A percentile compares a stretch with the other conserved stretches of the same genome.
These are phyloP conservation scores for Cordyceps farinosa DNA, from an alignment of 2,329 filamentous ascomycete genomes.

Conservation along the genomic window DNA sequence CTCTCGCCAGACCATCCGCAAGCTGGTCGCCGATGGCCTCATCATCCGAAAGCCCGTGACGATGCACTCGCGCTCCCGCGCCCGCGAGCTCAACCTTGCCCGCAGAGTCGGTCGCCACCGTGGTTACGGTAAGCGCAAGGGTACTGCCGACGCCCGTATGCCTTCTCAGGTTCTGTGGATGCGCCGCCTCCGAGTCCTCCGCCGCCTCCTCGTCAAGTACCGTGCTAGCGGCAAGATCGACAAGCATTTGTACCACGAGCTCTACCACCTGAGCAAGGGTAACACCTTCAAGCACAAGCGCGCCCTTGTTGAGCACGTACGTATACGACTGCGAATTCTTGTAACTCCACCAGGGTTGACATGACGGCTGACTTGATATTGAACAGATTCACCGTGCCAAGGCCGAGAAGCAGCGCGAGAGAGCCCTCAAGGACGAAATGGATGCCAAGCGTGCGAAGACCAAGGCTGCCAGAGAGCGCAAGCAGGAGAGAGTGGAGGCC, in stretches of 20 bases:
- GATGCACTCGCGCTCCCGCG: constrained; percentile 97
- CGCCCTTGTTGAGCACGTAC: constrained; percentile 98
- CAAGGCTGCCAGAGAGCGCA: constrained; percentile 99
- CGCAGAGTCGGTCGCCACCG: constrained; percentile 95
- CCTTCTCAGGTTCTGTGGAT: constrained; percentile 98
- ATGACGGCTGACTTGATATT: constrained; percentile 13
- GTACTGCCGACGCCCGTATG: constrained; percentile 99
- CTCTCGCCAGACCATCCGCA: constrained; percentile 99
- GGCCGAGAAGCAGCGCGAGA: constrained; percentile 98
- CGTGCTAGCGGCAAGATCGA: constrained; percentile 99
- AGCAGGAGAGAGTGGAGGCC: constrained; percentile 82
- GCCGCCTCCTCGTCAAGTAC: constrained; percentile 99
- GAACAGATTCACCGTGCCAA: constrained; percentile 98
- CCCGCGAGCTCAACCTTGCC: constrained; percentile 90
- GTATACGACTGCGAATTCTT: constrained; percentile 40
- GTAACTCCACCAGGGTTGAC: constrained; percentile 7
- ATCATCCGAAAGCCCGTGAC: constrained; percentile 99
- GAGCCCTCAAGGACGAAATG: constrained; percentile 97
- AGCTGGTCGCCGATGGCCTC: constrained; percentile 98
- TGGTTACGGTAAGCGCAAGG: constrained; percentile 99
- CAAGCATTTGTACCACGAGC: constrained; percentile 99
- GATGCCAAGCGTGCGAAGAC: constrained; percentile 99
- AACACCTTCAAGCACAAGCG: constrained; percentile 99
- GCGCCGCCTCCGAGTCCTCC: constrained; percentile 98
- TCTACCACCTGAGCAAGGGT: constrained; percentile 99